A percentile compares a stretch with the other conserved stretches of the same genome.
Evolutionary conservation across 306 rosid genomes (phyloP).

Genomic region (Senna tora): DNA sequence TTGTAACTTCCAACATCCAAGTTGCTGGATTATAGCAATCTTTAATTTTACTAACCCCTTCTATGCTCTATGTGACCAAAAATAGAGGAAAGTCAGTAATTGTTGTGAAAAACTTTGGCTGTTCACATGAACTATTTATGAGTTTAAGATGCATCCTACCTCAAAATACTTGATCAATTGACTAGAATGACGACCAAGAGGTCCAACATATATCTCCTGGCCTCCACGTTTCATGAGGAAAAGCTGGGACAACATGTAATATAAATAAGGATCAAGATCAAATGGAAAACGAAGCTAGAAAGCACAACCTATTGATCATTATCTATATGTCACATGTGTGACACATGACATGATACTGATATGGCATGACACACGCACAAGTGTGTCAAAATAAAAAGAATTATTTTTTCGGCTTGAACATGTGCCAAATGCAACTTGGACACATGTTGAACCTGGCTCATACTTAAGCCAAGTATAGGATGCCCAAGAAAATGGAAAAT

Average conservation of each 20-base stretch:
- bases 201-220: constrained; percentile 69
- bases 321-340: too few relatives aligned
- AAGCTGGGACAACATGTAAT: constrained; percentile 38
- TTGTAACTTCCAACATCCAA: constrained; percentile 82
- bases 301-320: neutral
- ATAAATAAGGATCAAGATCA: neutral
- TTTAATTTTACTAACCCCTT: constrained; percentile 62
- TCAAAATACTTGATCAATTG: constrained; percentile 65
- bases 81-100: neutral
- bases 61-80: constrained; percentile 49
- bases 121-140: neutral
- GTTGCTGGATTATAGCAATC: constrained; percentile 88
- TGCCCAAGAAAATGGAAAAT: too few relatives aligned
- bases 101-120: neutral
- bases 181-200: constrained; percentile 61
- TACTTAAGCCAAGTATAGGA: too few relatives aligned
- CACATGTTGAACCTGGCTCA: too few relatives aligned
- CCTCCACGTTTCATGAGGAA: constrained; percentile 72
- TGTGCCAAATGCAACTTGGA: too few relatives aligned
- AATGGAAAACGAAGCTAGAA: neutral
- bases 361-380: too few relatives aligned
- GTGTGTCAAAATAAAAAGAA: too few relatives aligned
- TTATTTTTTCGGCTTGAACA: too few relatives aligned
- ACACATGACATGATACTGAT: too few relatives aligned
- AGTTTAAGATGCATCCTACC: constrained; percentile 37